Evolutionary conservation across 441 rosid genomes (phyloP).

Genomic region (Isatis lusitanica): DNA sequence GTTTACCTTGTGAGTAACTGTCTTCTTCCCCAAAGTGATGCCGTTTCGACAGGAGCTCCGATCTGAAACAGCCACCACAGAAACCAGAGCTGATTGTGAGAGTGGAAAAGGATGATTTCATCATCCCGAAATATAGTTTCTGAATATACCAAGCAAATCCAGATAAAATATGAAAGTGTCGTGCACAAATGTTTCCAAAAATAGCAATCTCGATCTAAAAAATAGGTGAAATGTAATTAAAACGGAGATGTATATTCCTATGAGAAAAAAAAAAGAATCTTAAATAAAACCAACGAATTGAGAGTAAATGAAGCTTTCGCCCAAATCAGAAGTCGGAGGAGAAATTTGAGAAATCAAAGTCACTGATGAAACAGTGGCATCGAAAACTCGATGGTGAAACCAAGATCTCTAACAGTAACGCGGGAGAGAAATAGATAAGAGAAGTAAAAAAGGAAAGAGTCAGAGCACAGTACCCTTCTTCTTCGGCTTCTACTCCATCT

Average conservation of each 20-base stretch:
- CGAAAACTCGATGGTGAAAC: conserved; percentile 24
- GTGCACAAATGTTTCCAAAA: conserved; percentile 9
- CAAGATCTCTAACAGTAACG: conserved; percentile 17
- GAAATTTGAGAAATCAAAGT: conserved; percentile 16
- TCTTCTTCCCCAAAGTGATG: conserved; percentile 21
- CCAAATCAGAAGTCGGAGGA: conserved; percentile 20
- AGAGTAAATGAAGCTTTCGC: neutral
- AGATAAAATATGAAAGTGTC: neutral
- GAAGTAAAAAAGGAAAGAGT: neutral
- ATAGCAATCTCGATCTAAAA: conserved; percentile 14
- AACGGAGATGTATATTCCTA: neutral
- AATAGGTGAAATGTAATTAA: neutral
- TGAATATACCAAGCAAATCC: conserved; percentile 28
- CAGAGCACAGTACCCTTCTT: conserved; percentile 4
- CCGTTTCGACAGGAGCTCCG: conserved; percentile 17
- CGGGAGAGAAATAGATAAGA: neutral
- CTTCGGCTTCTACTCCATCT: neutral
- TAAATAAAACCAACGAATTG: neutral
- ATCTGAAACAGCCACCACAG: conserved; percentile 31
- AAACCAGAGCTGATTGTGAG: neutral
- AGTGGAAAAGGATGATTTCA: neutral
- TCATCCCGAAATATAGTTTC: neutral
- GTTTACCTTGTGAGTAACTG: conserved; percentile 19
- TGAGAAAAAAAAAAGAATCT: neutral
- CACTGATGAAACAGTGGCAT: conserved; percentile 40